Evolutionary conservation across 2,329 filamentous ascomycete species (phyloP).

Genomic region (Trichoderma polysporum): DNA sequence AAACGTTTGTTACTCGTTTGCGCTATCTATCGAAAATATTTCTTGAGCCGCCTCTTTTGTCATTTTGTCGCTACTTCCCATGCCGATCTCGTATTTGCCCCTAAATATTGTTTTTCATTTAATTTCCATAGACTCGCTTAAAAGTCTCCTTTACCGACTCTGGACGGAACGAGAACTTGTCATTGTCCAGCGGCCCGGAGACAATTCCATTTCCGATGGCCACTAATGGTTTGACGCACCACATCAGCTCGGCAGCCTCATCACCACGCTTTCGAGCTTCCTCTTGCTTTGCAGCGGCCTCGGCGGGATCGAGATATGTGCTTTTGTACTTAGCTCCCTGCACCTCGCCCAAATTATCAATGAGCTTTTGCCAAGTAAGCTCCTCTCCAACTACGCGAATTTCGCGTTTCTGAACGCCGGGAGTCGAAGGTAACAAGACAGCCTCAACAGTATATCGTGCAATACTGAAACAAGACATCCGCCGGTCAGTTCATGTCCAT

Average conservation of each 20-base stretch:
- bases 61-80: no score
- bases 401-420: not conserved
- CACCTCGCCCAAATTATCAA: not conserved
- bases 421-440: not conserved
- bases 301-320: not conserved
- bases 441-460: not conserved
- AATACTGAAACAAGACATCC: not conserved
- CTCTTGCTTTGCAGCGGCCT: not conserved
- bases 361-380: not conserved
- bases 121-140: not conserved
- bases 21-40: not conserved
- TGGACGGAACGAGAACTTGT: not conserved
- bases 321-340: not conserved
- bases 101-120: no score
- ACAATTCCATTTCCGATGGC: not conserved
- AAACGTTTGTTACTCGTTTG: no score
- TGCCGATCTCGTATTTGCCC: not conserved
- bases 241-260: not conserved
- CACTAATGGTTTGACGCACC: constrained; percentile 5
- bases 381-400: not conserved
- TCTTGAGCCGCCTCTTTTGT: not conserved
- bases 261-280: not conserved
- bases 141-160: constrained; percentile 1
- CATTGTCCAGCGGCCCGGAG: constrained; percentile 7
- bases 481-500: not conserved